Evolutionary conservation across 2,329 filamentous ascomycete species (phyloP).

Genomic region (Myriosclerotinia duriaeana): DNA sequence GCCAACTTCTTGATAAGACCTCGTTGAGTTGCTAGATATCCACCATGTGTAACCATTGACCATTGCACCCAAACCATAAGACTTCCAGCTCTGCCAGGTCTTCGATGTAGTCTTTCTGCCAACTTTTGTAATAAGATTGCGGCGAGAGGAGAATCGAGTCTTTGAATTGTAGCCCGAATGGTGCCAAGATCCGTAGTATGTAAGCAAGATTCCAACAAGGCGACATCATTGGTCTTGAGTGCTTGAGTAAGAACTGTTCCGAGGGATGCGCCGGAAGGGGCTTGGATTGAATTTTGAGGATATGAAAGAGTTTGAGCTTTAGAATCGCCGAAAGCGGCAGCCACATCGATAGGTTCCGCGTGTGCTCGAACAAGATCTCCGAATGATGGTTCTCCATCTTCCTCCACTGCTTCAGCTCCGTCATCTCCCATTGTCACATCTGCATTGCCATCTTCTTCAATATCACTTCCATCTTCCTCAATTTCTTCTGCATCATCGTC

Average conservation of each 20-base stretch:
- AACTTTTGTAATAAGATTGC: conserved; percentile 77
- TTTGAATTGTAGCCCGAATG: conserved; percentile 85
- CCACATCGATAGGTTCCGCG: conserved; percentile 74
- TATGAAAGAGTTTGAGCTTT: conserved; percentile 30
- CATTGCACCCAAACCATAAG: conserved; percentile 96
- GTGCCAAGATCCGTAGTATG: conserved; percentile 73
- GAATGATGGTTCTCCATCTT: conserved; percentile 63
- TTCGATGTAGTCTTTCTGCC: conserved; percentile 79
- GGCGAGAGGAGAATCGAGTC: conserved; percentile 82
- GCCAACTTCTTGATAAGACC: conserved; percentile 75
- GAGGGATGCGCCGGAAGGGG: conserved; percentile 73
- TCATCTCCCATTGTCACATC: conserved; percentile 42
- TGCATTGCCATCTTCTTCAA: conserved; percentile 47
- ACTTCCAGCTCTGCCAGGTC: conserved; percentile 84
- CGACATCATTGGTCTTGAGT: conserved; percentile 84
- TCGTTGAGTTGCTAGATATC: conserved; percentile 83
- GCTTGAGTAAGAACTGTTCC: conserved; percentile 92
- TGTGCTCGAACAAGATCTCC: conserved; percentile 76
- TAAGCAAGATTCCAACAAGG: conserved; percentile 89
- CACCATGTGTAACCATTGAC: conserved; percentile 89
- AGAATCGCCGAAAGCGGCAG: conserved; percentile 53
- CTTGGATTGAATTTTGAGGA: conserved; percentile 34
- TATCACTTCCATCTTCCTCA: conserved; percentile 46
- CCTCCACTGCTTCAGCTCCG: conserved; percentile 43
- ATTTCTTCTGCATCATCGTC: conserved; percentile 48